Base-by-base conservation (phyloP, 768 basidiomycete species). In the Mycena kentingensis region DNA sequence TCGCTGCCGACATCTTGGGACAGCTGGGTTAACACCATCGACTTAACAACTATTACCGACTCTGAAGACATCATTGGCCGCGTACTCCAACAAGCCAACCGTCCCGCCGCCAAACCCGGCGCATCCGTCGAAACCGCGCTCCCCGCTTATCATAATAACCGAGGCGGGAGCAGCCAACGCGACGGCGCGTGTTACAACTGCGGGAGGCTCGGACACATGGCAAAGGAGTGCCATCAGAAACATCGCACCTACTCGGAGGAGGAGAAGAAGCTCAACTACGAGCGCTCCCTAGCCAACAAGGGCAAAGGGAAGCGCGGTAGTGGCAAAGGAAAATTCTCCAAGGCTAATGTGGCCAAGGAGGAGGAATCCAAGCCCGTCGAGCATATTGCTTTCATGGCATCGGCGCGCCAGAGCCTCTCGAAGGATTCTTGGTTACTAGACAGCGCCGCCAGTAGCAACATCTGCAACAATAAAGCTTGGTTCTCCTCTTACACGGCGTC, bases 1-100 rank as follows among this genome's bases (percentile, higher is more conserved):
- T 70, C 64, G 16, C 60, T 74, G 1, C 71, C 68, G 22, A 61
- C 69, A 5, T 63, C 69, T 13, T 73, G 72, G 73, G 61, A 70
- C 45, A 8, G 53, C 0, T 73, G 71, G 43, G 67, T 64, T 19
- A 51, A 53, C 1, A 35, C 59, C 7, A 46, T 65, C 13, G 61
- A 68, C 43, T 29, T 57, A 49, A 16, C 56, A 25, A 60, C 56
- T 3, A 38, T 65, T 19, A 44, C 59, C 24, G 51, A 61, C 22
- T 59, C 58, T 16, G 24, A 45, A 28, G 52, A 60, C 36, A 37
- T 67, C 35, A 62, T 67, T 26, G 60, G 65, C n/a, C 50, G 58
- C 5, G 57, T 69, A 16, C 57, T 69, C 13, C 62, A 60, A 25
- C 60, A 66, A 39, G 60, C n/a, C n/a, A n/a, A 64, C 38, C 34